Base-by-base conservation (phyloP, 1,284 basidiomycete genomes). In the Chalciporus piperatoides region DNA sequence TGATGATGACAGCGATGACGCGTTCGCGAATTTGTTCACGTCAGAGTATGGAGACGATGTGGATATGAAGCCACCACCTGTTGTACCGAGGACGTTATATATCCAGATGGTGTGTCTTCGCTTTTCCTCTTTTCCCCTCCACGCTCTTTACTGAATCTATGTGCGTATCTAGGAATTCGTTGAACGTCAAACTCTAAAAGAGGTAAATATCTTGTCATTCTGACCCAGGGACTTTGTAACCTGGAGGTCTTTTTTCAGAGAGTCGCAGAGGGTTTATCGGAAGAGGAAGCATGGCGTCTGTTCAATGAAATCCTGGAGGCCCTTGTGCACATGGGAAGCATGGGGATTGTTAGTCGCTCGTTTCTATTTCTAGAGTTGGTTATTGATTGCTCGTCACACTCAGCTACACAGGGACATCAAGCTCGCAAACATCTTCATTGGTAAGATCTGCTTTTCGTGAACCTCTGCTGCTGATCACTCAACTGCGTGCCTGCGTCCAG, bases 281-380 rank as follows among this genome's bases (percentile, higher is more conserved):
- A 92, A 67, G 83, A 91, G 40, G 91, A 96, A 55, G 84, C 85
- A 0, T 97, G 95, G 95, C 73, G 89, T 24, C 72, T 97, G 15
- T 91, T 97, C 61, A 84, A 90, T 43, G 93, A 97, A 69, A 86
- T 96, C 46, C 69, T 97, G n/a, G 92, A 97, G 56, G 95, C 94
- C 0, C 75, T 98, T 3, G 87, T 90, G 0, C 92, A 97, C 59
- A 94, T 97, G 81, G 84, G 89, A 12, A 84, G 82, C 24, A 75
- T 92, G 41, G 90, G 90, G 23, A 95, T 98, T 58, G 87, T 84
- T 41, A 41, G 43, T 46, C 10, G 25, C 8, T 46, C 51, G 15
- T 6, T 36, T 43, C 38, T 30, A 7, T n/a, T 24, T 28, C 2
- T 21, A 1, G 2, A 21, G 21, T 36, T 21, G 14, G 10, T 3